A percentile compares a stretch with the other conserved stretches of the same genome.
Evolutionary conservation across 2,329 filamentous ascomycete species (phyloP).

Genomic region (Thermothelomyces thermophilus): DNA sequence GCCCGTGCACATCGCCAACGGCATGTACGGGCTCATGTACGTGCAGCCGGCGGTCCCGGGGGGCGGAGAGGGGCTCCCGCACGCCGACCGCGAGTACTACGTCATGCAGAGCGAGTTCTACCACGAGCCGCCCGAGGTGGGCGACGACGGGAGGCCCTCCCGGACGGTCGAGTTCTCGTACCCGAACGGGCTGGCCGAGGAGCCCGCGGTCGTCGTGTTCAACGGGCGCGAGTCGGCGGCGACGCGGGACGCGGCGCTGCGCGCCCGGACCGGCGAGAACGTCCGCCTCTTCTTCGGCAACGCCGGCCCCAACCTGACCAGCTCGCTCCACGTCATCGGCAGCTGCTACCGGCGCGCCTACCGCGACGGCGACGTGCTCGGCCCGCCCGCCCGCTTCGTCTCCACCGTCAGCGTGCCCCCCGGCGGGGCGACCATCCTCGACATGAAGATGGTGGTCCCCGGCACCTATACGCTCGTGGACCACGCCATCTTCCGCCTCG

Average conservation of each 20-base stretch:
- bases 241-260: conserved; percentile 8
- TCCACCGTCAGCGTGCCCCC: no score
- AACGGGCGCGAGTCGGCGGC: conserved; percentile 9
- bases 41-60: background rate
- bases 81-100: conserved; percentile 13
- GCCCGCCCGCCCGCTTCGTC: no score
- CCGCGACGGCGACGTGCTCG: conserved; percentile 6
- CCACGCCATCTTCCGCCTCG: no score
- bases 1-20: conserved; percentile 15
- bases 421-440: no score
- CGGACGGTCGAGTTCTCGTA: conserved; percentile 10
- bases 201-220: conserved; percentile 1
- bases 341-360: background rate
- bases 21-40: conserved; percentile 15
- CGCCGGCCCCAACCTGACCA: conserved; percentile 10
- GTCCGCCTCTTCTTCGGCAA: conserved; percentile 13
- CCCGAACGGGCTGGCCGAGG: conserved; percentile 7
- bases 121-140: conserved; percentile 10
- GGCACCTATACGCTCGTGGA: no score
- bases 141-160: background rate
- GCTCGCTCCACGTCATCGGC: conserved; percentile 12
- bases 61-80: background rate
- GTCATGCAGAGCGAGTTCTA: conserved; percentile 17
- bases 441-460: no score
- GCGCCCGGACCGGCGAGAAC: background rate